Conservation (phyloP, 345 rosid genomes). For the Cardamine occulta region DNA sequence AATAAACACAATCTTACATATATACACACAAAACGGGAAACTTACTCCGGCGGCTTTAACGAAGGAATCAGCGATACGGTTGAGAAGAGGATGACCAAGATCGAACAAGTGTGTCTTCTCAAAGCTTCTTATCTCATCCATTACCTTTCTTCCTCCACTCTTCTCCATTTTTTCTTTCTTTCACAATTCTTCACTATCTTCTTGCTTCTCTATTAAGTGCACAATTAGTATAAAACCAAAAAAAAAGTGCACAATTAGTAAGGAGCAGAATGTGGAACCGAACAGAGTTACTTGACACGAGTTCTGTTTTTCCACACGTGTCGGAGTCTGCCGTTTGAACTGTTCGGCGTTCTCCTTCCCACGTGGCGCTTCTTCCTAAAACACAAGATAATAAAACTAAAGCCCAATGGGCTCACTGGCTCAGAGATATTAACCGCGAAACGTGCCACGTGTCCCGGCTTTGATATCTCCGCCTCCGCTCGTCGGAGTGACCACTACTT, state of each 20-base stretch:
- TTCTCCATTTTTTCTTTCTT: slow-evolving; percentile 31
- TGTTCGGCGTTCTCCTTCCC: slow-evolving; percentile 22
- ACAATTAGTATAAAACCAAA: too few relatives aligned
- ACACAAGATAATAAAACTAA: not conserved
- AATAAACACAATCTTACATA: not conserved
- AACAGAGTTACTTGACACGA: slow-evolving; percentile 35
- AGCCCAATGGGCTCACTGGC: slow-evolving; percentile 35
- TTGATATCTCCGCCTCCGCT: slow-evolving; percentile 60
- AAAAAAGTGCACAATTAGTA: not conserved
- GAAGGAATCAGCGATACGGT: slow-evolving; percentile 86
- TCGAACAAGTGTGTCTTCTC: slow-evolving; percentile 71
- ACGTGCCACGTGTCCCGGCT: slow-evolving; percentile 45
- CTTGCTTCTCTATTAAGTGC: not conserved
- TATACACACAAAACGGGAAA: not conserved
- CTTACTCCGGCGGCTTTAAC: slow-evolving; percentile 86
- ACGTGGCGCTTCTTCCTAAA: slow-evolving; percentile 25
- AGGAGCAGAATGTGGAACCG: slow-evolving; percentile 38
- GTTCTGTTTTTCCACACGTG: slow-evolving; percentile 37
- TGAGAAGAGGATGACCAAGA: slow-evolving; percentile 95
- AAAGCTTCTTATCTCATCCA: slow-evolving; percentile 60
- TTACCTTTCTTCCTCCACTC: slow-evolving; percentile 44
- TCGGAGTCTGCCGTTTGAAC: slow-evolving; percentile 34
- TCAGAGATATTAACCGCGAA: not conserved
- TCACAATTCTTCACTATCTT: slow-evolving; percentile 14
- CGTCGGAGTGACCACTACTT: slow-evolving; percentile 4